phyloP scores from a whole-genome alignment of 768 basidiomycete genomes.

The Kwoniella heveanensis region DNA sequence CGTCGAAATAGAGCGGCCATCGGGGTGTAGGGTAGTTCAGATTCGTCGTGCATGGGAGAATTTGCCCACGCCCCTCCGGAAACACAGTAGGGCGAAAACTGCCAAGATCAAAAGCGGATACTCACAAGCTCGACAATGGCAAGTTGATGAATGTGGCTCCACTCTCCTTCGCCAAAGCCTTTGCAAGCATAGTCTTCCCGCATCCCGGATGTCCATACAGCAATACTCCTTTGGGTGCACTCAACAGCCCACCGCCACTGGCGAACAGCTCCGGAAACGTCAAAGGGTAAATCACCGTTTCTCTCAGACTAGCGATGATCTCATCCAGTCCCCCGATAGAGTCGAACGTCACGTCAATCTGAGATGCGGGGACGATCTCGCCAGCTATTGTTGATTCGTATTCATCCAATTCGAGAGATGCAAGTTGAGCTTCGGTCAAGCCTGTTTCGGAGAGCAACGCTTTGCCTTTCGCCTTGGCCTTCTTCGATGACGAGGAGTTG shows the following conservation, averaged over 20 bases:
- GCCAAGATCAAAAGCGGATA: too few species aligned
- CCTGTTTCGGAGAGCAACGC: conserved; percentile 54
- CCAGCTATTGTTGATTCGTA: conserved; percentile 93
- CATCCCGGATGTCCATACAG: conserved; percentile 97
- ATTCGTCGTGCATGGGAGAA: too few species aligned
- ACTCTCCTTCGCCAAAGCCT: conserved; percentile 94
- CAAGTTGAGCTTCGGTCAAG: conserved; percentile 51
- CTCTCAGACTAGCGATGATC: conserved; percentile 84
- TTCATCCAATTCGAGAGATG: conserved; percentile 72
- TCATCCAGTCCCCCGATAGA: conserved; percentile 92
- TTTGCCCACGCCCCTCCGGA: too few species aligned
- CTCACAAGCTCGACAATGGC: conserved; percentile 66
- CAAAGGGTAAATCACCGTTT: conserved; percentile 93
- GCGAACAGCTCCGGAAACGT: conserved; percentile 86
- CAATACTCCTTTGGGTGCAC: conserved; percentile 92
- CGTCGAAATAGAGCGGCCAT: too few species aligned
- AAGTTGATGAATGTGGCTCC: conserved; percentile 96
- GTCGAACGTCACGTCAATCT: conserved; percentile 53
- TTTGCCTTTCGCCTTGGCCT: conserved; percentile 55
- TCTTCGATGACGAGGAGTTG: conserved; percentile 49
- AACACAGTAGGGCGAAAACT: too few species aligned
- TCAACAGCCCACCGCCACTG: conserved; percentile 68
- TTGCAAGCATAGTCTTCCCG: conserved; percentile 99
- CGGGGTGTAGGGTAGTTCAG: too few species aligned
- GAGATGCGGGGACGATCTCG: conserved; percentile 68